phyloP scores from a whole-genome alignment of 2,329 filamentous ascomycete genomes.

The Magnaporthales sp. region DNA sequence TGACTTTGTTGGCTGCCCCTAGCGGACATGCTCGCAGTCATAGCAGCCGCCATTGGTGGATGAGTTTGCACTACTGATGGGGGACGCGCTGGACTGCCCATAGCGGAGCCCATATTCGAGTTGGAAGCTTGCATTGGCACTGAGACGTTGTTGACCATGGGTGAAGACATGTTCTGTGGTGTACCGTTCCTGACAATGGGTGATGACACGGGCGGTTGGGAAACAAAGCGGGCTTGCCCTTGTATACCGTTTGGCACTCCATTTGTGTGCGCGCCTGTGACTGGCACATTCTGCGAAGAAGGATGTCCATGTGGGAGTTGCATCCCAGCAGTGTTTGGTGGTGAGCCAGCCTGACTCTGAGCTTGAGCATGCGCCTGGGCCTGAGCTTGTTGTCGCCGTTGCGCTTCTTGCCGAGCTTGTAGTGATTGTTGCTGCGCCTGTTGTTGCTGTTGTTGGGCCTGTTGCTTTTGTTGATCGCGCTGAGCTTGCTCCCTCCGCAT shows the following conservation, averaged over 20 bases:
- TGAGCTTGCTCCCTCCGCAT: slow-evolving; percentile 4
- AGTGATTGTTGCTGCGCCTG: slow-evolving; percentile 12
- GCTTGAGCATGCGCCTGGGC: slow-evolving; percentile 17
- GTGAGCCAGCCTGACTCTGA: slow-evolving; percentile 15
- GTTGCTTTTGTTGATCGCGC: slow-evolving; percentile 9
- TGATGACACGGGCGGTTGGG: slow-evolving; percentile 59
- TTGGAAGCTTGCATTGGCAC: slow-evolving; percentile 57
- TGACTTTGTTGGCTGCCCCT: slow-evolving; percentile 61
- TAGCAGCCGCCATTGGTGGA: slow-evolving; percentile 46
- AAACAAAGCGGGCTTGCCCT: slow-evolving; percentile 42
- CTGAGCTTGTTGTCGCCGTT: slow-evolving; percentile 7
- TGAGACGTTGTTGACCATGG: slow-evolving; percentile 43
- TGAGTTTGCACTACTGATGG: slow-evolving; percentile 56
- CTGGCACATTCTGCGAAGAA: slow-evolving; percentile 19
- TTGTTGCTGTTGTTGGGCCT: slow-evolving; percentile 6
- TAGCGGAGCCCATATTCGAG: slow-evolving; percentile 48
- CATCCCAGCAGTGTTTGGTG: slow-evolving; percentile 24
- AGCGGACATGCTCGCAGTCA: slow-evolving; percentile 54
- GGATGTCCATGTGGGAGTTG: slow-evolving; percentile 34
- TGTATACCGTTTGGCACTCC: slow-evolving; percentile 28
- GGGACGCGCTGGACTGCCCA: slow-evolving; percentile 52
- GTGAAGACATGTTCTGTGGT: slow-evolving; percentile 56
- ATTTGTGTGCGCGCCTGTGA: slow-evolving; percentile 20
- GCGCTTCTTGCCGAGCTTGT: slow-evolving; percentile 16
- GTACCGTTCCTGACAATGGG: slow-evolving; percentile 56